Evolutionary conservation across 306 rosid species (phyloP).

Genomic region (Rosa rugosa): DNA sequence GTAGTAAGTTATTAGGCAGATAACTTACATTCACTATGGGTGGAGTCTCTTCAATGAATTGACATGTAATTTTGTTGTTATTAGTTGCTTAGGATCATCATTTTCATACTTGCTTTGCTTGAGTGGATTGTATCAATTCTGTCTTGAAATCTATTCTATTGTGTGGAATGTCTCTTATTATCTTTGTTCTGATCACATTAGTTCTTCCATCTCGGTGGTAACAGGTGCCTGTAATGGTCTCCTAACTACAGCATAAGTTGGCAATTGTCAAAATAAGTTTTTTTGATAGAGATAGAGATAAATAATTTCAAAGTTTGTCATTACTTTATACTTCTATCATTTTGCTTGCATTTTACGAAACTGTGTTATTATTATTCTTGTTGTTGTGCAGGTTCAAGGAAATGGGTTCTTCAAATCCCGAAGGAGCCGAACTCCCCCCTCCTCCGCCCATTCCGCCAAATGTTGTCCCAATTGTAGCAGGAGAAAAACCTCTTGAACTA

Average conservation of each 20-base stretch:
- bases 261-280: neutral
- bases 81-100: neutral
- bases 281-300: neutral
- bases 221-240: neutral
- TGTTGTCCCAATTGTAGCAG: conserved; percentile 22
- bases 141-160: neutral
- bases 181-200: neutral
- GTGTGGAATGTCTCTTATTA: too few relatives aligned
- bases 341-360: neutral
- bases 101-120: neutral
- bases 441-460: conserved; percentile 25
- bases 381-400: conserved; percentile 20
- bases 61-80: neutral
- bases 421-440: conserved; percentile 17
- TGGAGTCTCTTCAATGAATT: neutral
- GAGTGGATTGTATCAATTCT: neutral
- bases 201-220: neutral
- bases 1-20: too few relatives aligned
- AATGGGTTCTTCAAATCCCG: conserved; percentile 23
- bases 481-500: neutral
- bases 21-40: neutral
- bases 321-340: neutral
- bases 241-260: neutral
- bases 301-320: neutral
- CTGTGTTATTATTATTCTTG: neutral